Base-by-base conservation (phyloP, 331 rosid genomes). In the Arachis monticola region DNA sequence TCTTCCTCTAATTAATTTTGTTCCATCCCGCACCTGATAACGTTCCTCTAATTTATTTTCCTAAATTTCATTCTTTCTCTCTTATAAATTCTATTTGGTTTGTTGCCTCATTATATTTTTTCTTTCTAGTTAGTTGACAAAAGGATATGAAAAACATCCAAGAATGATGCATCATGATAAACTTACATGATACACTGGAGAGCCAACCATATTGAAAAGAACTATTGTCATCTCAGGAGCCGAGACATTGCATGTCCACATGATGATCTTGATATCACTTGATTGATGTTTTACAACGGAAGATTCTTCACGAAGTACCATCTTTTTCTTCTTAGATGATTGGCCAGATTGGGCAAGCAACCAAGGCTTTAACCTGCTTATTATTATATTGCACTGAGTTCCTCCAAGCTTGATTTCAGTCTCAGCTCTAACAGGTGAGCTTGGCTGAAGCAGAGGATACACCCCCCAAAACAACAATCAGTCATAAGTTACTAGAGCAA, bases 171-270 rank as follows among this genome's bases (percentile, higher is more conserved):
- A 53, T 53, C 60, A 51, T 11, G 60, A 58, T 73, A 90, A 12
- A 53, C 99, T 85, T 86, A 95, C 99, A 84, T 92, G 99, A 88
- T 87, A 92, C 51, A 92, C 66, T 1, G 97, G 94, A 64, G 87
- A 73, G 81, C 92, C 97, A 80, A 77, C 81, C 87, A 87, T 69
- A 74, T 86, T 81, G 79, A 86, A 87, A 75, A 95, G 92, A 73
- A 95, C 81, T 79, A 92, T 56, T 67, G 97, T 95, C 96, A 92
- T 90, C 86, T 95, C 99, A 75, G 99, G 99, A 80, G 98, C 98
- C 30, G 99, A 95, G 79, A 92, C 87, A 56, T 95, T 88, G 84
- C 93, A 95, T 17, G 98, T 90, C 99, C 99, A 95, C 94, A 90
- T 85, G 84, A 95, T 87, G 68, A 83, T 71, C 79, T 92, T 88